These are phyloP conservation scores for Linnemannia zychae DNA, from an alignment of 192 early-diverging fungal species.

Conservation along the genomic window DNA sequence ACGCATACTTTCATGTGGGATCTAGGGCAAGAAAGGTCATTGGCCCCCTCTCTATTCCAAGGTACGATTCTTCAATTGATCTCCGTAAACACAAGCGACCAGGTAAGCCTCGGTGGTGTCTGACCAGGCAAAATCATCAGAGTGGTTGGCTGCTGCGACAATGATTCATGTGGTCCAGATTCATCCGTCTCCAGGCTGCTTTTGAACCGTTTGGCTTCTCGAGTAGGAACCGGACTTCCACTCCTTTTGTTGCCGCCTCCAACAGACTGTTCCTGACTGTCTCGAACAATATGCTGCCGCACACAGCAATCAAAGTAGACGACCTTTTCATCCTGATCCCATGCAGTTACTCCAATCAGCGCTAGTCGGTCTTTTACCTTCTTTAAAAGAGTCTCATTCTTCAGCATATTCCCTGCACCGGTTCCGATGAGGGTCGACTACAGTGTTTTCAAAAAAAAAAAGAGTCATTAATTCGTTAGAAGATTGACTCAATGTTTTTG, in stretches of 20 bases:
- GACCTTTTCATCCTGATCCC: background rate
- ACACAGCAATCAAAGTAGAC: conserved; percentile 19
- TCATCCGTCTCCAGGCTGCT: background rate
- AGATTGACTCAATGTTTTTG: background rate
- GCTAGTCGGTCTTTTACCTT: background rate
- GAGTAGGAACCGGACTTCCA: background rate
- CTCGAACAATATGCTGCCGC: background rate
- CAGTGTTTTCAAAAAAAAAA: background rate
- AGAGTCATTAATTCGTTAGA: background rate
- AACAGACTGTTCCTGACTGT: background rate
- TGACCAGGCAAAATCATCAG: background rate
- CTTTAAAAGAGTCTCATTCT: background rate
- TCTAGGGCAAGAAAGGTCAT: background rate
- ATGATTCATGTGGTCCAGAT: background rate
- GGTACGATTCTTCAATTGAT: background rate
- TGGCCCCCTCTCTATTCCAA: background rate
- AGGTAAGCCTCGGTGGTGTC: background rate
- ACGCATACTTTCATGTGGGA: background rate
- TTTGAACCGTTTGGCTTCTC: background rate
- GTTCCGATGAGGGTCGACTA: conserved; percentile 16
- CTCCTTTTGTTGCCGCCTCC: background rate
- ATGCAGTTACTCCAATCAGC: conserved; percentile 4
- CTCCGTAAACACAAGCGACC: background rate
- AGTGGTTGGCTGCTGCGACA: background rate
- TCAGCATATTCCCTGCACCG: conserved; percentile 5